A percentile compares a stretch with the other conserved stretches of the same genome.
Conservation (phyloP, 176 grass and related monocot genomes). For the Zoysia pacifica region DNA sequence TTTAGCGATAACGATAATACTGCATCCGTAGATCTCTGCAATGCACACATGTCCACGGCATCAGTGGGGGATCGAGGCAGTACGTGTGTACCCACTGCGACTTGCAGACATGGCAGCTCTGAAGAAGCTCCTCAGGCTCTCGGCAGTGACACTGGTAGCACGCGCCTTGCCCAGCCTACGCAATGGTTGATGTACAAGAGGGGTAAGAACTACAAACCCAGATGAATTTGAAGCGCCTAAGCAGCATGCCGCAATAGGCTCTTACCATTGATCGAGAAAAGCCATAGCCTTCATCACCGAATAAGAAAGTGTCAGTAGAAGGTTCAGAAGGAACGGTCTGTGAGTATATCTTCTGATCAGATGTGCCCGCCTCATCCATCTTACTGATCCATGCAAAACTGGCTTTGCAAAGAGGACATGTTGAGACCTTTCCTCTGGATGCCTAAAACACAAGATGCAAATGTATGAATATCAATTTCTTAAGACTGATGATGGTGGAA, state of each 20-base stretch:
- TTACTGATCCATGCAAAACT: constrained; percentile 68
- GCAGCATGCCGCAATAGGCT: constrained; percentile 5
- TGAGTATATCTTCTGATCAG: constrained; percentile 94
- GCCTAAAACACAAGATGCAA: constrained; percentile 44
- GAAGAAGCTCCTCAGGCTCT: constrained; percentile 78
- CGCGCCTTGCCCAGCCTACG: constrained; percentile 45
- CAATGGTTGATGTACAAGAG: not conserved
- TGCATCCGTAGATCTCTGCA: constrained; percentile 68
- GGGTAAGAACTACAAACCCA: constrained; percentile 9
- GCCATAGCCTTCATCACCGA: constrained; percentile 17
- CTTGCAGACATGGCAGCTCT: constrained; percentile 66
- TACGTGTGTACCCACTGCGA: constrained; percentile 79
- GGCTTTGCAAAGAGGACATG: constrained; percentile 85
- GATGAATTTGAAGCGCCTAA: constrained; percentile 3
- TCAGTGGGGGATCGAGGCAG: constrained; percentile 76
- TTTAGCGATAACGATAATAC: constrained; percentile 63
- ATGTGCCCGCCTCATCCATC: constrained; percentile 63
- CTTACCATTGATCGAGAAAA: constrained; percentile 46
- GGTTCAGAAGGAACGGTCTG: constrained; percentile 66
- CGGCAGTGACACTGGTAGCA: constrained; percentile 65
- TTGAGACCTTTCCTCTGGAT: constrained; percentile 59
- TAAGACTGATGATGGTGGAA: not conserved
- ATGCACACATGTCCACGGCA: constrained; percentile 70
- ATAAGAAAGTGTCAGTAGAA: constrained; percentile 42
- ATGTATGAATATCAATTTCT: not conserved